Percentiles rank a stretch among this genome's conserved stretches.
Conservation (phyloP, 306 rosid species). For the Sechiopsis laciniata region DNA sequence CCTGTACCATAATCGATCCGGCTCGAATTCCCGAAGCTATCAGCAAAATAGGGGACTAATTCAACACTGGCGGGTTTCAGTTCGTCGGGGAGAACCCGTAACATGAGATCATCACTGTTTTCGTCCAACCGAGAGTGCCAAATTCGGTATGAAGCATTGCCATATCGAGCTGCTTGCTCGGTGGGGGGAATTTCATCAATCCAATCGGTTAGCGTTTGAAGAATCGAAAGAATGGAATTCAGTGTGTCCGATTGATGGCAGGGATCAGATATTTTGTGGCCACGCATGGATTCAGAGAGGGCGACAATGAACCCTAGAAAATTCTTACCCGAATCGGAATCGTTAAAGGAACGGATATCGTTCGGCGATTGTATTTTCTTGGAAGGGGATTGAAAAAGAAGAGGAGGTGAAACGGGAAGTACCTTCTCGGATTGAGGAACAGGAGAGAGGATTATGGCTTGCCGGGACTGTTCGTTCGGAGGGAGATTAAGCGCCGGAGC, state of each 20-base stretch:
- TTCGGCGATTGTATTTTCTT: conserved; percentile 69
- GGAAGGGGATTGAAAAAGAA: conserved; percentile 48
- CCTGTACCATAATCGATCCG: conserved; percentile 94
- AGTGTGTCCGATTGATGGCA: conserved; percentile 44
- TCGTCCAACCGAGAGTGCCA: conserved; percentile 57
- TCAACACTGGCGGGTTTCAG: conserved; percentile 46
- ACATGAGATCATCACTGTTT: conserved; percentile 43
- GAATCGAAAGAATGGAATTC: conserved; percentile 37
- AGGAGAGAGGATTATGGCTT: conserved; percentile 77
- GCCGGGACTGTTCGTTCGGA: conserved; percentile 47
- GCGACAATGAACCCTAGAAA: conserved; percentile 81
- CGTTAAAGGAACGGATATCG: conserved; percentile 39
- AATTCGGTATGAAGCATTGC: conserved; percentile 62
- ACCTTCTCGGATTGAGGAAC: conserved; percentile 72
- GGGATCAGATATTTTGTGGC: conserved; percentile 55
- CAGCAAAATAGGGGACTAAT: conserved; percentile 63
- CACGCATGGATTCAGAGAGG: conserved; percentile 68
- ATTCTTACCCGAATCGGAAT: conserved; percentile 44
- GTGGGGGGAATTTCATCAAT: conserved; percentile 72
- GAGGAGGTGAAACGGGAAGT: conserved; percentile 43
- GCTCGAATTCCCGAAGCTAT: conserved; percentile 73
- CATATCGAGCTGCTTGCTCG: conserved; percentile 68
- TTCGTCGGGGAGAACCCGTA: conserved; percentile 45
- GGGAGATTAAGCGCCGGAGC: conserved; percentile 79
- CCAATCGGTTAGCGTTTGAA: conserved; percentile 60